Percentiles rank a stretch among this genome's conserved stretches.
Evolutionary conservation across 139 green algal genomes (phyloP).

Genomic region (Asterochloris erici): DNA sequence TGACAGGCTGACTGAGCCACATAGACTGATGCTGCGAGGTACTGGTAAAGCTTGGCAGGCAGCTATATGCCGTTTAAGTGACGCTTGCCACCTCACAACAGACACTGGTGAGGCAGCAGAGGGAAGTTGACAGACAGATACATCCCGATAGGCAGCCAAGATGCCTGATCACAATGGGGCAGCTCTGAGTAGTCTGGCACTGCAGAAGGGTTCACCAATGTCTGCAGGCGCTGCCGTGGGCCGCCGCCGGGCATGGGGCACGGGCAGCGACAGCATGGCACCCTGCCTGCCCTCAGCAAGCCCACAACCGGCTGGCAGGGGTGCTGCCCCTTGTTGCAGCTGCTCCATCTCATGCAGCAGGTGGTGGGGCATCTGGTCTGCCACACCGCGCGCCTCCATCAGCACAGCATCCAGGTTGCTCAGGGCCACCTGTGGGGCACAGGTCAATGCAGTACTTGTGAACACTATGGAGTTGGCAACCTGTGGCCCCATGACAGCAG

Average conservation of each 20-base stretch:
- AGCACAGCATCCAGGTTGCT: slow-evolving; percentile 75
- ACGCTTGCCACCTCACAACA: background rate
- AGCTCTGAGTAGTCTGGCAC: background rate
- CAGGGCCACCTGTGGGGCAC: slow-evolving; percentile 35
- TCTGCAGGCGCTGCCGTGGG: slow-evolving; percentile 19
- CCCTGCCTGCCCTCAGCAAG: no score
- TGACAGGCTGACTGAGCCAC: no score
- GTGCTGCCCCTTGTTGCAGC: slow-evolving; percentile 20
- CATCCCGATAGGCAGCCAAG: background rate
- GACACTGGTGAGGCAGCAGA: background rate
- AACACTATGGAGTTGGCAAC: no score
- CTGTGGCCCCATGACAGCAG: no score
- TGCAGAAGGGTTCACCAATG: no score
- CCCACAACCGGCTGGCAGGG: no score
- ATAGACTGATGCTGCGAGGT: no score
- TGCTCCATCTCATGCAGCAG: slow-evolving; percentile 61
- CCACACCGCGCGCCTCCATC: slow-evolving; percentile 40
- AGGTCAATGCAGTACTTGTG: background rate
- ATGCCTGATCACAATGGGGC: background rate
- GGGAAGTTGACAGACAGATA: background rate
- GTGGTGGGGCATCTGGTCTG: slow-evolving; percentile 49
- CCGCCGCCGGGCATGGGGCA: background rate
- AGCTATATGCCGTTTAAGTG: no score
- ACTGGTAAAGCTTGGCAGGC: no score
- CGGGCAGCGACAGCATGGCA: slow-evolving; percentile 1